Conservation (phyloP, 176 grass and related monocot species). For the Zoysia japonica region DNA sequence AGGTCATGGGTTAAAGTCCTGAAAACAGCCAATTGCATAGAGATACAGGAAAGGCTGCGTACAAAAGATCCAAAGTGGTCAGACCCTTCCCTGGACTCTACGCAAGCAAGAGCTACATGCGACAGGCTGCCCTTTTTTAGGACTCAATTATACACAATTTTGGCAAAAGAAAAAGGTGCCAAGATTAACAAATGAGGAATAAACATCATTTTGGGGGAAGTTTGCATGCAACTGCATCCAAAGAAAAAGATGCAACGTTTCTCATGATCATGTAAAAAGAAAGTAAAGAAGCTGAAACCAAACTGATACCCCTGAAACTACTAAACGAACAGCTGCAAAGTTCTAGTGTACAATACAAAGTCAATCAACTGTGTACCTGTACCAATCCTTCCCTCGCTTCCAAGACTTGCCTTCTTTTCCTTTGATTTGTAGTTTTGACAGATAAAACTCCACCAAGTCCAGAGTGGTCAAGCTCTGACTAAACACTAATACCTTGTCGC, state of each 20-base stretch:
- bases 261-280: not conserved
- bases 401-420: slow-evolving; percentile 75
- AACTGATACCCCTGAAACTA: not conserved
- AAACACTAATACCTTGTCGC: slow-evolving; percentile 91
- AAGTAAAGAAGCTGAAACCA: slow-evolving; percentile 4
- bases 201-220: slow-evolving; percentile 11
- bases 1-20: too few relatives aligned
- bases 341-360: slow-evolving; percentile 26
- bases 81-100: too few relatives aligned
- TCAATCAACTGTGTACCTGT: slow-evolving; percentile 64
- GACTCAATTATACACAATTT: too few relatives aligned
- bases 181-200: slow-evolving; percentile 3
- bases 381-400: slow-evolving; percentile 99
- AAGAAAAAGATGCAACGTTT: slow-evolving; percentile 14
- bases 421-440: slow-evolving; percentile 76
- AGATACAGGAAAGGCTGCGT: too few relatives aligned
- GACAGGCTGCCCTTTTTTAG: too few relatives aligned
- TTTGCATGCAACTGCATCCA: not conserved
- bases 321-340: slow-evolving; percentile 7
- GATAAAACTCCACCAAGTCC: slow-evolving; percentile 86
- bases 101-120: too few relatives aligned
- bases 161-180: not conserved
- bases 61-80: too few relatives aligned
- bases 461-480: slow-evolving; percentile 93
- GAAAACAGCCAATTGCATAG: too few relatives aligned